These are phyloP conservation scores for Fusarium pseudocircinatum DNA, from an alignment of 2,329 filamentous ascomycete genomes.

Conservation along the genomic window DNA sequence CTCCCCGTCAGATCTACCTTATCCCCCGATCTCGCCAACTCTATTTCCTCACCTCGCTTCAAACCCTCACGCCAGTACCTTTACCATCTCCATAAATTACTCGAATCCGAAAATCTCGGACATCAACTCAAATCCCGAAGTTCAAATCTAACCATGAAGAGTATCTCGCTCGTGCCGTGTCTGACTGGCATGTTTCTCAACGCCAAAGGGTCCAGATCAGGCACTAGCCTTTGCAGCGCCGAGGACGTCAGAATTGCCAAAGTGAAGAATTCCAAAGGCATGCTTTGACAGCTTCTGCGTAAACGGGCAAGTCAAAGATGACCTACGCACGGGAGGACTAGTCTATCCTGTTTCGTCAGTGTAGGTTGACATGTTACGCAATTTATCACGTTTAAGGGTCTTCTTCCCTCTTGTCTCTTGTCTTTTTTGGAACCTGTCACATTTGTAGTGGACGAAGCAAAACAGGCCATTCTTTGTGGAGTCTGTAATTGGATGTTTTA, in stretches of 20 bases:
- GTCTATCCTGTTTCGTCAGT: not conserved
- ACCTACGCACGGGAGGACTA: not conserved
- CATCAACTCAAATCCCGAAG: no score
- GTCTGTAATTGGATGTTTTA: not conserved
- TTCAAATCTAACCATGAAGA: not conserved
- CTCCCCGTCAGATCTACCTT: not conserved
- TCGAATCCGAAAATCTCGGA: not conserved
- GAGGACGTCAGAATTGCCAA: not conserved
- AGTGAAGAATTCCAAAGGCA: not conserved
- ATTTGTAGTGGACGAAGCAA: not conserved
- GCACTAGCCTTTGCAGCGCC: not conserved
- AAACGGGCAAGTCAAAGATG: not conserved
- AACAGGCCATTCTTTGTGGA: not conserved
- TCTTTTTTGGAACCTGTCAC: slow-evolving; percentile 17
- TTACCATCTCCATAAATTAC: not conserved
- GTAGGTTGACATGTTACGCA: not conserved
- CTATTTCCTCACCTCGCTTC: not conserved
- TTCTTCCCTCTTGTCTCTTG: slow-evolving; percentile 14
- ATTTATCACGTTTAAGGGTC: not conserved
- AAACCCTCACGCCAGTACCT: not conserved
- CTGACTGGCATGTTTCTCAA: not conserved
- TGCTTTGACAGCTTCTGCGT: not conserved
- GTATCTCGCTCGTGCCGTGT: not conserved
- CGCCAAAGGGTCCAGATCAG: not conserved
- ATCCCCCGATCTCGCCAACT: slow-evolving; percentile 1